phyloP scores from a whole-genome alignment of 805 yeast genomes.

The Cyberlindnera maritima region DNA sequence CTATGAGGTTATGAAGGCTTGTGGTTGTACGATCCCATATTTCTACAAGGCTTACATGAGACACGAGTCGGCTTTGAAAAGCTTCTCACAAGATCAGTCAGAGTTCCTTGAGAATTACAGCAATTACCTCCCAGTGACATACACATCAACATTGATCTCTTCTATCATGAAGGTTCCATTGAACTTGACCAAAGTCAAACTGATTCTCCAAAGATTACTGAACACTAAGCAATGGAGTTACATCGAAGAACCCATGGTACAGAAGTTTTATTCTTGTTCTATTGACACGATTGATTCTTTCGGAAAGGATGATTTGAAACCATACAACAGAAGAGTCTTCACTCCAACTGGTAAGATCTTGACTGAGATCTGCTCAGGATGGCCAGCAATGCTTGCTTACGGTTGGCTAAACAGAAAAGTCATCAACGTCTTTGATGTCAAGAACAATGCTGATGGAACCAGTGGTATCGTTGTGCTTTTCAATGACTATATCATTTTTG shows the following conservation, averaged over 20 bases:
- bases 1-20: constrained; percentile 72
- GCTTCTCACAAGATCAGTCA: constrained; percentile 48
- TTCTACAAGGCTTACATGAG: constrained; percentile 91
- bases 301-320: constrained; percentile 52
- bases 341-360: constrained; percentile 90
- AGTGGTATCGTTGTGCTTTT: constrained; percentile 69
- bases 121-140: constrained; percentile 30
- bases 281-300: constrained; percentile 75
- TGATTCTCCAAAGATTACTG: constrained; percentile 62
- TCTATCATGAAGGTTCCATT: constrained; percentile 65
- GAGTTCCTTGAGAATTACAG: constrained; percentile 40
- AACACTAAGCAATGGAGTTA: constrained; percentile 45
- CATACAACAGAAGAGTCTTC: constrained; percentile 65
- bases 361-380: constrained; percentile 76
- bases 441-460: constrained; percentile 32
- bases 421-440: constrained; percentile 64
- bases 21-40: constrained; percentile 82
- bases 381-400: constrained; percentile 85
- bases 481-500: constrained; percentile 72
- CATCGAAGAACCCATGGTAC: constrained; percentile 25
- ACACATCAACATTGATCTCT: constrained; percentile 52
- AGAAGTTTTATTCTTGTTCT: constrained; percentile 49
- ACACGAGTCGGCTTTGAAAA: constrained; percentile 87
- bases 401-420: constrained; percentile 89
- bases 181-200: constrained; percentile 67